Evolutionary conservation across 805 yeast genomes (phyloP), one percentile per base, ranked within the genome.

Genomic region (Scheffersomyces lignosus): DNA sequence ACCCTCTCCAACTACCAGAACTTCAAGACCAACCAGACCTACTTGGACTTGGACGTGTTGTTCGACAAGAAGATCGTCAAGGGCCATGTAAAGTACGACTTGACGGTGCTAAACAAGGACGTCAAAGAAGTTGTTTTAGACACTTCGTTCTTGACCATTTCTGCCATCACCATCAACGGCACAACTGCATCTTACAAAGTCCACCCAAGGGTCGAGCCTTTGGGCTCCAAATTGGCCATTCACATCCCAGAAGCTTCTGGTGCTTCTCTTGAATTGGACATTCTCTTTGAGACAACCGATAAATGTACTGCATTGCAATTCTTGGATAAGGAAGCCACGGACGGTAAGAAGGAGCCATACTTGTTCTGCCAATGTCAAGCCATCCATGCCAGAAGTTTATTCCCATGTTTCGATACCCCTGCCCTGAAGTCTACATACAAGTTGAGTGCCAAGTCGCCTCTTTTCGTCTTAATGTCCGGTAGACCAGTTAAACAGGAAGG

Each of bases 1-100:
- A 86, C 96, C 3, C 67, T 81, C 31, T 62, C 68, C 23, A 62
- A 62, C 44, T 62, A 58, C 40, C 35, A 38, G 18, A 43, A 50
- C 27, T 60, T 58, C 36, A 29, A 43, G 14, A 49, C 58, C 10
- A 15, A 31, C 10, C 40, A 41, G 15, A 54, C 58, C 7, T 35
- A 39, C 4, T 52, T 62, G 31, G 45, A 51, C 30, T 35, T 59
- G 22, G 44, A 45, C 7, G 53, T 62, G 8, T 41, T 40, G 22
- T 62, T 62, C 38, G 62, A 56, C 16, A 26, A 42, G 15, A 45
- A 58, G 34, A 40, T 29, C 8, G 36, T 62, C 8, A 18, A 18
- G 3, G 68, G 68, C 4, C 34, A 40, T 7, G 64, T 60, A 14
- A 36, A 29, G 2, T 58, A 46, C 47, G 34, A 42, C 13, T 49